These are phyloP conservation scores for Cystoderma amianthinum DNA, from an alignment of 768 basidiomycete species.

Conservation along the genomic window DNA sequence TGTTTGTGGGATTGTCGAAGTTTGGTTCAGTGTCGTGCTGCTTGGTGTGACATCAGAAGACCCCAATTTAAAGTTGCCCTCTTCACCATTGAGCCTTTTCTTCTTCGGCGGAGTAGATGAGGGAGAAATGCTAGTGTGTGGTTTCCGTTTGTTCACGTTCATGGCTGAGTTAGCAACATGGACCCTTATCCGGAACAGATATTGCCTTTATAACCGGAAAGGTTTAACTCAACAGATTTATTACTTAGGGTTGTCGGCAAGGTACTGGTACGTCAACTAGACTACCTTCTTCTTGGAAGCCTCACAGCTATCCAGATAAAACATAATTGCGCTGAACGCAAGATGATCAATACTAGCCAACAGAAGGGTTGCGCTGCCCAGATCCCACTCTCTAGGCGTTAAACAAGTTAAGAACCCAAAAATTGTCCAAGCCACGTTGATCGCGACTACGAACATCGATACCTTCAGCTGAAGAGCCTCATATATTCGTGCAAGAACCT, in stretches of 20 bases:
- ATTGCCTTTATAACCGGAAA: too few relatives aligned
- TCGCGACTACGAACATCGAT: conserved; percentile 4
- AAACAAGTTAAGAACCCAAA: conserved; percentile 18
- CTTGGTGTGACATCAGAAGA: neutral
- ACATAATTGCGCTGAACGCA: conserved; percentile 13
- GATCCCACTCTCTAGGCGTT: conserved; percentile 11
- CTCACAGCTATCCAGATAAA: conserved; percentile 3
- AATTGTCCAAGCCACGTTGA: conserved; percentile 11
- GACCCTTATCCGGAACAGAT: neutral
- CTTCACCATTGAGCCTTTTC: neutral
- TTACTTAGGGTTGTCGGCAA: too few relatives aligned
- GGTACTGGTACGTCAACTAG: neutral
- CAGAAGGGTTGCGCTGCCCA: conserved; percentile 22
- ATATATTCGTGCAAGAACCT: conserved; percentile 3
- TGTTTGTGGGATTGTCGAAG: neutral
- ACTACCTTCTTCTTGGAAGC: neutral
- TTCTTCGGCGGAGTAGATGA: neutral
- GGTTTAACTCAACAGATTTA: too few relatives aligned
- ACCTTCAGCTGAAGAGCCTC: neutral
- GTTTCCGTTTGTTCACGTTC: neutral
- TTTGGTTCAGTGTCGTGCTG: neutral
- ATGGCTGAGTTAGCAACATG: too few relatives aligned
- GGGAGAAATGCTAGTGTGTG: neutral
- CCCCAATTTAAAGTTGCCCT: neutral
- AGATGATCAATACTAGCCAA: conserved; percentile 17